phyloP scores from a whole-genome alignment of 2,329 filamentous ascomycete species.

The Fusarium multiceps region DNA sequence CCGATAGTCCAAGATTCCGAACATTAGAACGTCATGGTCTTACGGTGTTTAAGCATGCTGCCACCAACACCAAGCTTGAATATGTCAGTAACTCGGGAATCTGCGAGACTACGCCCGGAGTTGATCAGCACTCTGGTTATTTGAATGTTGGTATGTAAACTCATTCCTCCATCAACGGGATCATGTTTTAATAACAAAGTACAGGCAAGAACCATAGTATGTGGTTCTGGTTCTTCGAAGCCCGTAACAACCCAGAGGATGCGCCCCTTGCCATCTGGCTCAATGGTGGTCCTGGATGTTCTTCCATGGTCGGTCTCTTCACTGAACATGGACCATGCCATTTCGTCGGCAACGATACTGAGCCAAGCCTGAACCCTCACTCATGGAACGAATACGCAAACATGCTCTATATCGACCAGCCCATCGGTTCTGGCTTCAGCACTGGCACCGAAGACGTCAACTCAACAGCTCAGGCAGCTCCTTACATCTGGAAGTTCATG shows the following conservation, averaged over 20 bases:
- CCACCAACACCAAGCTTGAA: constrained; percentile 39
- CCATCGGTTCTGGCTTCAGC: constrained; percentile 49
- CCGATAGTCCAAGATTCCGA: constrained; percentile 36
- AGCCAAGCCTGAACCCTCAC: constrained; percentile 63
- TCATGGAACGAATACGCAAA: constrained; percentile 73
- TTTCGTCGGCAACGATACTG: constrained; percentile 58
- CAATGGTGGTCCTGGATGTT: constrained; percentile 51
- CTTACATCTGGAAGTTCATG: constrained; percentile 64
- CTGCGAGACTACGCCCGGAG: constrained; percentile 68
- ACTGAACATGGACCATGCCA: constrained; percentile 82
- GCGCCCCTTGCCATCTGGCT: constrained; percentile 68
- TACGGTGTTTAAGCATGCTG: constrained; percentile 34
- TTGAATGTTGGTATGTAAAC: constrained; percentile 63
- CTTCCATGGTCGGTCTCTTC: constrained; percentile 60
- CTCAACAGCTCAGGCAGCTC: constrained; percentile 48
- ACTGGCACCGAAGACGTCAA: constrained; percentile 45
- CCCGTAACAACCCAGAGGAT: constrained; percentile 53
- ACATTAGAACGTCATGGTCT: constrained; percentile 21
- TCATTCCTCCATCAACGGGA: neutral
- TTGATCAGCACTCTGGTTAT: constrained; percentile 74
- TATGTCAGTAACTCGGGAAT: constrained; percentile 53
- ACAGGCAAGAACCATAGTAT: constrained; percentile 45
- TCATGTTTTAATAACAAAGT: constrained; percentile 38
- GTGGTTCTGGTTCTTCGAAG: constrained; percentile 63
- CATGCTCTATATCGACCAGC: constrained; percentile 78